Evolutionary conservation across 257 asterid species (phyloP), one percentile per base, ranked within the genome.

Genomic region (Salvia rosmarinus): DNA sequence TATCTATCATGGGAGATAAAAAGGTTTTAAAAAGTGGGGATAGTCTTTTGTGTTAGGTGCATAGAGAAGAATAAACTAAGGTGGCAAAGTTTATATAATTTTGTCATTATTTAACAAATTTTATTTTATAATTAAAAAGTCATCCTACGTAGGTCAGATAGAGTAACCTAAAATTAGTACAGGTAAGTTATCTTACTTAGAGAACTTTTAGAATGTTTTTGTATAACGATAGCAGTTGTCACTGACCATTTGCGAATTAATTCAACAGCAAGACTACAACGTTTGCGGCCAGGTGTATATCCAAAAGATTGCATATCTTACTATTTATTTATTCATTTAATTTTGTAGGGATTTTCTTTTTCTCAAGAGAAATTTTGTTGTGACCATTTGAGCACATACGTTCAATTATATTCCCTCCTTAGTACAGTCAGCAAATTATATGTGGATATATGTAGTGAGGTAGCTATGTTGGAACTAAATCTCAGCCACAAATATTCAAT

Each of bases 261-360:
- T 1, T 25, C 30, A 25, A 25, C 30, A 25, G 30, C 3, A 37
- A 16, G 52, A 30, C 72, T 72, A 72, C 78, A 72, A 77, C 50
- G 71, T 72, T 77, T 77, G 62, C 78, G 81, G 81, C 81, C 14
- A 9, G 6, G 69, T 32, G 37, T 32, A 32, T 47, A 39, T 54
- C 64, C 25, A 46, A 20, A 63, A 42, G 58, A 11, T 44, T 66
- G 47, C 63, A 39, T 34, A 52, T 52, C 34, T 8, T 8, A 3
- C 28, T 11, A 20, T 20, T 23, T 54, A 14, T 23, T 23, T 52
- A 25, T 39, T 32, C 37, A 32, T 32, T 32, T 2, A 4, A 0
- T 3, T 2, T 32, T 4, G 0, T 32, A 2, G 4, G 0, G 4
- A 3, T 32, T 4, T 32, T 28, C 32, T 28, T 28, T 32, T 32